A percentile compares a stretch with the other conserved stretches of the same genome.
Conservation (phyloP, 2,329 filamentous ascomycete genomes). For the Sporothrix humicola region DNA sequence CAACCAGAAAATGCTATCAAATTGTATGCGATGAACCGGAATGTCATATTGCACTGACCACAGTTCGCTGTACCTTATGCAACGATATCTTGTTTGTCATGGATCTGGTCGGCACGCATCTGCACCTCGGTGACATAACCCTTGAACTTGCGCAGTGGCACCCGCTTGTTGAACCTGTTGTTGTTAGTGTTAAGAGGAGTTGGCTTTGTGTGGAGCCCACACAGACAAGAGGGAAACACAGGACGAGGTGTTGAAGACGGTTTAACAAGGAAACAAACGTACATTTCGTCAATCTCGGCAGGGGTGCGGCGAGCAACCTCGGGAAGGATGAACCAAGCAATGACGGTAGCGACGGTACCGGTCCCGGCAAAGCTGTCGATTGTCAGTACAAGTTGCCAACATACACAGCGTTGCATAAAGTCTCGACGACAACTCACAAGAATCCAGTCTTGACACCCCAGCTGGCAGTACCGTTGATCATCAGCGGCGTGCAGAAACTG, state of each 20-base stretch:
- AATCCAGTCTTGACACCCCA: slow-evolving; percentile 55
- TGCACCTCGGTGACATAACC: slow-evolving; percentile 35
- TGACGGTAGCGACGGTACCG: slow-evolving; percentile 43
- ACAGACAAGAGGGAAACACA: too few relatives aligned
- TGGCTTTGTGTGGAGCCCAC: too few relatives aligned
- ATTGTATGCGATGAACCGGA: too few relatives aligned
- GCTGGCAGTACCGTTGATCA: slow-evolving; percentile 49
- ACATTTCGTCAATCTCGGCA: slow-evolving; percentile 49
- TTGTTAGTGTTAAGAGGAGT: not conserved
- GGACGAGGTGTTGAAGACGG: too few relatives aligned
- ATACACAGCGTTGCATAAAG: not conserved
- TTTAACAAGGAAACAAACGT: slow-evolving; percentile 37
- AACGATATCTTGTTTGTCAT: slow-evolving; percentile 25
- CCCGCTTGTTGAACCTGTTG: slow-evolving; percentile 33
- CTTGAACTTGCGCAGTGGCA: slow-evolving; percentile 33
- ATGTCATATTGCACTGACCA: too few relatives aligned
- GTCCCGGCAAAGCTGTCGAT: slow-evolving; percentile 45
- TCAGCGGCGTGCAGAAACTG: slow-evolving; percentile 52
- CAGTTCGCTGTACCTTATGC: not conserved
- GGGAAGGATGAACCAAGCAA: slow-evolving; percentile 49
- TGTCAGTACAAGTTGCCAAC: not conserved
- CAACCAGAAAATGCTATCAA: too few relatives aligned
- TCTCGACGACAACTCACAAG: slow-evolving; percentile 44
- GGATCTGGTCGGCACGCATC: slow-evolving; percentile 54
- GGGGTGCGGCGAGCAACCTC: slow-evolving; percentile 47